Evolutionary conservation across 305 asterid genomes (phyloP).

Genomic region (Coffea humblotiana): DNA sequence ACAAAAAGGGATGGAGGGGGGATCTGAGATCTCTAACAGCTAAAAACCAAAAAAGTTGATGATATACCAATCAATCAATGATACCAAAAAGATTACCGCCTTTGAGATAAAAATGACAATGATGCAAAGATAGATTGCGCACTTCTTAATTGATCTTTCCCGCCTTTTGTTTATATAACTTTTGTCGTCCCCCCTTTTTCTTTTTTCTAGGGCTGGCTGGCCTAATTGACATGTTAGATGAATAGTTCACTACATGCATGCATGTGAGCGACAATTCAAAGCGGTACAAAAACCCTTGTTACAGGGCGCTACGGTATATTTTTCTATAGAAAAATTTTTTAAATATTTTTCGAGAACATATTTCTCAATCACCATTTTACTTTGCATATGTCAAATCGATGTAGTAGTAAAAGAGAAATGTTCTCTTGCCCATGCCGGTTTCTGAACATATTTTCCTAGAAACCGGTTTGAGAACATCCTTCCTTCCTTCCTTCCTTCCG

Average conservation of each 20-base stretch:
- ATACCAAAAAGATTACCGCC: slow-evolving; percentile 26
- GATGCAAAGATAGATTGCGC: slow-evolving; percentile 32
- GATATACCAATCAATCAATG: slow-evolving; percentile 23
- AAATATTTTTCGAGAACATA: too few relatives aligned
- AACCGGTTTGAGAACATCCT: too few relatives aligned
- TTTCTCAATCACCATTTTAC: too few relatives aligned
- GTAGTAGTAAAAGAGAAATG: too few relatives aligned
- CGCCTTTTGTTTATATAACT: neutral
- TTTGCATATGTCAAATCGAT: too few relatives aligned
- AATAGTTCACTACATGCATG: neutral
- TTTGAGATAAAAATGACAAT: slow-evolving; percentile 34
- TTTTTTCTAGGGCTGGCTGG: neutral
- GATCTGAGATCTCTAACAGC: slow-evolving; percentile 10
- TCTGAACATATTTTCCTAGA: too few relatives aligned
- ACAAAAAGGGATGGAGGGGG: slow-evolving; percentile 9
- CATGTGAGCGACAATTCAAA: neutral
- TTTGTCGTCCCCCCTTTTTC: neutral
- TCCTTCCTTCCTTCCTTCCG: too few relatives aligned
- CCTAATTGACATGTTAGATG: neutral
- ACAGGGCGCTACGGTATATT: too few relatives aligned
- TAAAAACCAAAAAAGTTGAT: neutral
- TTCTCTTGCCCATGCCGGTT: too few relatives aligned
- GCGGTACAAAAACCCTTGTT: neutral
- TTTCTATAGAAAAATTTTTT: too few relatives aligned
- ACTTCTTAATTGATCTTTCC: slow-evolving; percentile 22